Base-by-base conservation (phyloP, 495 filamentous ascomycete species). In the Parachaetomium inaequale region DNA sequence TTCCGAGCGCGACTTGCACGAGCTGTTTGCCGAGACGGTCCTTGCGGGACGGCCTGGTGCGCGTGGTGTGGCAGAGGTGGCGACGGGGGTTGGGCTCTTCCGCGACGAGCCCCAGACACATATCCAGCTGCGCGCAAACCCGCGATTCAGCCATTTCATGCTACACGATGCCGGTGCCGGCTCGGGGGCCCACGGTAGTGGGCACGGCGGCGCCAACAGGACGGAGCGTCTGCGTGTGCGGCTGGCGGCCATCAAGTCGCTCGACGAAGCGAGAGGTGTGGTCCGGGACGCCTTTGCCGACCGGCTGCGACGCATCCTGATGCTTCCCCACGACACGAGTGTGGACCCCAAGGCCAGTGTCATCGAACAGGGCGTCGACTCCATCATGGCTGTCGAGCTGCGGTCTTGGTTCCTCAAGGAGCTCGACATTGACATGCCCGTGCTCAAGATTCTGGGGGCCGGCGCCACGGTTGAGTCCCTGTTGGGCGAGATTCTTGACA, bases 331-430 rank as follows among this genome's bases (percentile, higher is more conserved):
- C 7, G 36, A 38, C 36, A 38, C 36, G 36, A 38, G 7, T 32
- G 31, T 32, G 31, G 31, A 32, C 8, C 31, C 31, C 31, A 32
- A 32, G 31, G 31, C 31, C 31, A 32, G 31, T 32, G 31, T 32
- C 8, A 32, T 32, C 36, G 61, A 67, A 10, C 63, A 71, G 26
- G 79, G 79, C 8, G 65, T 76, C 7, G 79, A 81, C 63, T 78
- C 75, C 0, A 68, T 81, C 23, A 68, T 80, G 4, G 78, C 79
- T 7, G 75, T 79, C 10, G 74, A 76, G 29, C 66, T 78, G 4
- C 70, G 79, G 1, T 64, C 68, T 1, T 80, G 78, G 79, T 74
- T 78, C 36, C 61, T 73, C 21, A 78, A 78, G 60, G 72, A 79
- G 45, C 56, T 78, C 2, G 64, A 72, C 26, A 70, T 71, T 23